Percentiles rank a stretch among this genome's conserved stretches.
phyloP scores from a whole-genome alignment of 352 stramenopile species.

The Pythium rishiriense region DNA sequence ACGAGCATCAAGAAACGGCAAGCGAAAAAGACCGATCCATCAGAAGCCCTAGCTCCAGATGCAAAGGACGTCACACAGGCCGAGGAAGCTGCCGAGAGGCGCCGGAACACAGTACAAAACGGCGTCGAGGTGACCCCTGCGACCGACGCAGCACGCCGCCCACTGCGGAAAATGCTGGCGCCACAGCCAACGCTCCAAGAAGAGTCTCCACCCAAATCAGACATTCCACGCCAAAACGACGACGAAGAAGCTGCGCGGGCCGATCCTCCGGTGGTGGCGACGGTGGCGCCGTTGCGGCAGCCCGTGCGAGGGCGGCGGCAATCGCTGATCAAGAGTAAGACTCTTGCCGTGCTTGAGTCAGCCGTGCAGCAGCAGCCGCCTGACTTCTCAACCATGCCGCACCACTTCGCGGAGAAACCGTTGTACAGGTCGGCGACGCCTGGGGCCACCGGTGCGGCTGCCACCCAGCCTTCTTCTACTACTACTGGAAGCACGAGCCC shows the following conservation, averaged over 20 bases:
- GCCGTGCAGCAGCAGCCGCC: neutral
- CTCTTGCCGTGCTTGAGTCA: constrained; percentile 23
- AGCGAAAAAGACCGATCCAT: neutral
- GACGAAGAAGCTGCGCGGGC: constrained; percentile 13
- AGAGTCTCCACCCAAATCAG: neutral
- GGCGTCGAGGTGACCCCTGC: neutral
- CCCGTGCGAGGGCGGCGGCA: constrained; percentile 4
- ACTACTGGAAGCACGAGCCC: constrained; percentile 7
- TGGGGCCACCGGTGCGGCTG: neutral
- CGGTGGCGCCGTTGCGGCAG: neutral
- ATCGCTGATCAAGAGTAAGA: constrained; percentile 30
- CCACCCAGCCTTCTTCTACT: neutral
- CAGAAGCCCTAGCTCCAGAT: neutral
- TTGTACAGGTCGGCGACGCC: no score
- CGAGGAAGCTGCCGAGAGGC: neutral
- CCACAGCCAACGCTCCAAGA: neutral
- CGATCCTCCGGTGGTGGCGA: neutral
- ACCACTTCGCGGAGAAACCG: constrained; percentile 25
- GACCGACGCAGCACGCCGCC: neutral
- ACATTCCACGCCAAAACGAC: neutral
- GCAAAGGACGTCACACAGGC: neutral
- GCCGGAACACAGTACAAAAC: constrained; percentile 19
- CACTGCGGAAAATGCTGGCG: neutral
- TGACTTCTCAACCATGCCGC: neutral
- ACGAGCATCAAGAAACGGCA: neutral